Evolutionary conservation across 345 rosid species (phyloP), one percentile per base, ranked within the genome.

Genomic region (Erucastrum elatum): DNA sequence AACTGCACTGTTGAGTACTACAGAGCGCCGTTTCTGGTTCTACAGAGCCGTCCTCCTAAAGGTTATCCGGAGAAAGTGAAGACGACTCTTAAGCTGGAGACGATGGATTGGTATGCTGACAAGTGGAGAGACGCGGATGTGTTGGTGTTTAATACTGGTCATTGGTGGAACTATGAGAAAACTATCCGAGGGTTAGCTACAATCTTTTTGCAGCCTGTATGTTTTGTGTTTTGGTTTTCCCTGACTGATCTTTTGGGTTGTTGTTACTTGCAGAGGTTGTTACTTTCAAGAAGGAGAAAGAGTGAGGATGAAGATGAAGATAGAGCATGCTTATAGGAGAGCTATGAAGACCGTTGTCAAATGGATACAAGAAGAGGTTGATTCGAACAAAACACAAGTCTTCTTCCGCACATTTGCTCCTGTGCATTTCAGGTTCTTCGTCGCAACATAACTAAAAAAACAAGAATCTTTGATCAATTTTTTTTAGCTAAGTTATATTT

Each of bases 91-190:
- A 95, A 91, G 78, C 80, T 95, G 79, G 98, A 95, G 70, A 80
- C 79, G 46, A 89, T 93, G 98, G 99, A 95, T 70, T 93, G 98
- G 97, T 86, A 61, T 53, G 85, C 87, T 1, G 51, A 41, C 41
- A 90, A 83, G 76, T 95, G 99, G 99, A 89, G 44, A 76, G 86
- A 86, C 27, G 91, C 99, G 0, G 99, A 93, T 82, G 67, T 93
- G 39, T 79, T 95, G 67, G 85, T 95, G 73, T 83, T 95, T 77
- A 95, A 95, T 83, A 88, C 91, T 0, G 98, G 99, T 75, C 98
- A 95, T 64, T 95, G 98, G 99, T 93, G 97, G 97, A 93, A 91
- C 79, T 82, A 89, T 2, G 98, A 91, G 88, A 95, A 95, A 88
- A 95, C 99, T 27, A 80, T 87, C 34, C 88, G 94, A 85, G 89